A percentile compares a stretch with the other conserved stretches of the same genome.
These are phyloP conservation scores for Sphaerulina vaccinii DNA, from an alignment of 2,329 filamentous ascomycete species.

Conservation along the genomic window DNA sequence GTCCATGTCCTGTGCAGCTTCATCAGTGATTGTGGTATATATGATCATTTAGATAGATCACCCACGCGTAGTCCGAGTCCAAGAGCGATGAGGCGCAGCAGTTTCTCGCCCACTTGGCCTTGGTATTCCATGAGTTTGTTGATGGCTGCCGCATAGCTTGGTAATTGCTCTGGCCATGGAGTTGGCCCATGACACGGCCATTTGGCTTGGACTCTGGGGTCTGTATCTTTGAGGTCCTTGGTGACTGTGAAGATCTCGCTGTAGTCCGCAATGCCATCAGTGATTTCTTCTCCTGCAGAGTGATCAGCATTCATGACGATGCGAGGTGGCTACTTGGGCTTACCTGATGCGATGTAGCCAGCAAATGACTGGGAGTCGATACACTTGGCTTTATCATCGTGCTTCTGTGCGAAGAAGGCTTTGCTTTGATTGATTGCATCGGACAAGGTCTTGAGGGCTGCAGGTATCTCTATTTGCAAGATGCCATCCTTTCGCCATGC, in stretches of 20 bases:
- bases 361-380: conserved; percentile 16
- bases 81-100: conserved; percentile 16
- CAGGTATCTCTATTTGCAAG: conserved; percentile 11
- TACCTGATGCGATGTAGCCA: conserved; percentile 18
- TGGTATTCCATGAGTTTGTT: conserved; percentile 15
- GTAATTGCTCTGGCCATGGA: conserved; percentile 8
- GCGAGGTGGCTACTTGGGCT: no score
- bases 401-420: conserved; percentile 12
- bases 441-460: conserved; percentile 10
- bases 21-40: no score
- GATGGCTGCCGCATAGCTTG: conserved; percentile 7
- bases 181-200: conserved; percentile 18
- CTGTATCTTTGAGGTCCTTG: conserved; percentile 10
- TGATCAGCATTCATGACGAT: no score
- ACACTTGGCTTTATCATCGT: conserved; percentile 9
- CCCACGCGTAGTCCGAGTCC: conserved; percentile 11
- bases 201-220: conserved; percentile 5
- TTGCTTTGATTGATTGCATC: conserved; percentile 17
- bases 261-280: conserved; percentile 18
- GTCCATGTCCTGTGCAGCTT: no score
- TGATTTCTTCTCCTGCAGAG: conserved; percentile 19
- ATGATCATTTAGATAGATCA: no score
- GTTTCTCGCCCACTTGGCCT: conserved; percentile 7
- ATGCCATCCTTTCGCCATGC: conserved; percentile 18
- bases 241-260: conserved; percentile 20